Evolutionary conservation across 768 basidiomycete genomes (phyloP), one percentile per base, ranked within the genome.

Genomic region (Cystofilobasidium ferigula): DNA sequence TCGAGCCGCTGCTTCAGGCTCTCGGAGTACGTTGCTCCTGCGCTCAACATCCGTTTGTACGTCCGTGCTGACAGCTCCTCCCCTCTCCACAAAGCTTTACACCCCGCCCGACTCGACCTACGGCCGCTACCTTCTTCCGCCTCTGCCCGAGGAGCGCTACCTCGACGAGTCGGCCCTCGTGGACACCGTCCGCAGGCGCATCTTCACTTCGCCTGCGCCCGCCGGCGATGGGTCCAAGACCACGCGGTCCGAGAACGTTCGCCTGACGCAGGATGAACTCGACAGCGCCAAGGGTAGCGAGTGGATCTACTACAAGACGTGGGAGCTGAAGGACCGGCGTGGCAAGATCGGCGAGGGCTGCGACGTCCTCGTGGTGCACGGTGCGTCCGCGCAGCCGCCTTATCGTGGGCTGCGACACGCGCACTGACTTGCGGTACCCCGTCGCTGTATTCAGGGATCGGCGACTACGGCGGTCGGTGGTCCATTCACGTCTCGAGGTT

Each of bases 241-340:
- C 9, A 16, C 16, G 45, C 22, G 6, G 24, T 26, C 57, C 22
- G 64, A 64, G 54, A 57, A 47, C 58, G 64, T 66, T 32, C 12
- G 9, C 18, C 40, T 66, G 34, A 54, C 38, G 16, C 51, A 36
- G 26, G 59, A 28, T 14, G 64, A 66, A 28, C 20, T 66, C 32
- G 58, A 48, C 32, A 18, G 34, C 30, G 45, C 43, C 20, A 34
- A 43, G 40, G 58, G 51, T 0, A n/a, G 64, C 35, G 58, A 59
- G 5, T 59, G 64, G 59, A 40, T 66, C 26, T 66, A 53, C 58
- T 66, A 45, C n/a, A 36, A 66, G 51, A 61, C 56, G 30, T 66
- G 64, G 64, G 64, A 66, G 47, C 43, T 58, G 1, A 18, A 38
- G 28, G 54, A 53, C 18, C 42, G 57, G 43, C 51, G 38, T 18